Base-by-base conservation (phyloP, 202 grass and related monocot genomes). In the Bolboschoenoplectus hybrid region DNA sequence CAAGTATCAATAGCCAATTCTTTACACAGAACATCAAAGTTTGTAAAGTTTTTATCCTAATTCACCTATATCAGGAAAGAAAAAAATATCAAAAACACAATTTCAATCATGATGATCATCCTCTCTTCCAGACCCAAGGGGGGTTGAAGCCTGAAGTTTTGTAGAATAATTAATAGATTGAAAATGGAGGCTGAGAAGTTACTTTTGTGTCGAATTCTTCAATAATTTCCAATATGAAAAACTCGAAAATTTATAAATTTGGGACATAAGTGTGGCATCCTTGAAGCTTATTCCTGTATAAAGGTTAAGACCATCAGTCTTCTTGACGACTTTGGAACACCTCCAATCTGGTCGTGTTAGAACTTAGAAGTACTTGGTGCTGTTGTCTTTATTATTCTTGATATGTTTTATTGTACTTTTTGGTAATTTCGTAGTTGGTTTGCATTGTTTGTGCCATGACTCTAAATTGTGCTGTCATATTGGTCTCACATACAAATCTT, bases 401-500 rank as follows among this genome's bases (percentile, higher is more conserved):
- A 16, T 52, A 26, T 78, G 41, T 72, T 78, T 76, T 32, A 47
- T 60, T 9, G 11, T 86, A 50, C 9, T 49, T 81, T n/a, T 8
- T 35, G 49, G 17, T 9, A 16, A 14, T 69, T 82, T 82, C 67
- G 57, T 20, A 19, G n/a, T 62, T 69, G 47, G 34, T 78, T 86
- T 58, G 58, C 79, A 67, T 61, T 58, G 39, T 46, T n/a, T 44
- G 47, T 60, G 35, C 34, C 26, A n/a, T 36, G 12, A 45, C 6
- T 40, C 19, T n/a, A 10, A 10, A 16, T 80, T 5, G 5, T 43
- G 60, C 53, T 32, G 0, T 83, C 13, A 82, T 85, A 51, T 88
- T 81, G 74, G 40, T 63, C 84, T 87, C 43, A 73, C 64, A 67
- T 89, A 62, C 74, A 83, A 8, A 36, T 86, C 67, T 7, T 77